Base-by-base conservation (phyloP, 768 basidiomycete species). In the Dacryopinax spathularia region DNA sequence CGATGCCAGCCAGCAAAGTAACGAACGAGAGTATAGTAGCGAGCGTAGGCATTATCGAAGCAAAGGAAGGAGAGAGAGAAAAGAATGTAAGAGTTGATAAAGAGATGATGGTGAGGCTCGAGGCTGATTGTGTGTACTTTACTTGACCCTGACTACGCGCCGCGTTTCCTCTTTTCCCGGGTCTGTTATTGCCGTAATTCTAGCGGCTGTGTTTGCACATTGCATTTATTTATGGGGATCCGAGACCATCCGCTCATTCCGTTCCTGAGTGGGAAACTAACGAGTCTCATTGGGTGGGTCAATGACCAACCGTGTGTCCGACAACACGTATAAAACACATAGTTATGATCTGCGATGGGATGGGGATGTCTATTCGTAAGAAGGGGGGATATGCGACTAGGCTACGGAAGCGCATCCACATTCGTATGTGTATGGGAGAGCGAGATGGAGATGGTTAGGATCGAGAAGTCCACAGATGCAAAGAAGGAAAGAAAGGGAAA, bases 1-100 rank as follows among this genome's bases (percentile, higher is more conserved):
- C 5, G 22, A 56, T 56, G 48, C 48, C 48, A 18, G 48, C 48
- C 15, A 56, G 29, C 20, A 56, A 56, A 29, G 48, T 27, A 56
- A 56, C 25, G 48, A 56, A 29, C 31, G 48, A 56, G 9, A 56
- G 5, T 22, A 56, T 6, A 56, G 48, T 27, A 56, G 48, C 48
- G 48, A 56, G 48, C 31, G 48, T 56, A 56, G 48, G 48, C 48
- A 56, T 56, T 56, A 56, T 22, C 25, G 48, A 56, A 20, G 48
- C 25, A 29, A 7, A 44, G 36, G 25, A 56, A 29, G 48, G 29
- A 22, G 25, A 56, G 48, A 29, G 29, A 56, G 7, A 20, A 22
- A 56, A 9, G 48, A 56, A 10, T 31, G 10, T n/a, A n/a, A 37
- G n/a, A n/a, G 22, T 3, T 13, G 10, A 27, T 29, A 29, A n/a